Percentiles rank a stretch among this genome's conserved stretches.
Conservation (phyloP, 2,329 filamentous ascomycete species). For the Exophiala bonariae region DNA sequence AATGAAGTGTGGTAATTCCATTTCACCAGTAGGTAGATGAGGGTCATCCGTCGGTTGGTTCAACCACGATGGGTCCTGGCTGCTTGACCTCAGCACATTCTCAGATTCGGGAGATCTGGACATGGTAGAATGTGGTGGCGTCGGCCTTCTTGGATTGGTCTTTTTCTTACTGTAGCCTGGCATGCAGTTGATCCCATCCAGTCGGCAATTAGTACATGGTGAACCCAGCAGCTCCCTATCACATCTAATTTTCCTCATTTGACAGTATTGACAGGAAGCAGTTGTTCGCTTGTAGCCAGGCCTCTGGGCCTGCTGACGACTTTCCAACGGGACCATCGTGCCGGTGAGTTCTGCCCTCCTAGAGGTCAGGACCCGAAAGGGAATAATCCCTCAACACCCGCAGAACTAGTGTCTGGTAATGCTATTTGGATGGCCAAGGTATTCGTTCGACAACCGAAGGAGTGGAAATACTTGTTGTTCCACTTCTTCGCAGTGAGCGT, state of each 20-base stretch:
- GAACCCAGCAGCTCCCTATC: conserved; percentile 8
- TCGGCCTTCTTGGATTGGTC: conserved; percentile 44
- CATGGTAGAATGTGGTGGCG: conserved; percentile 37
- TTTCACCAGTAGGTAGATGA: too few species aligned
- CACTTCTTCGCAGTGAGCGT: too few species aligned
- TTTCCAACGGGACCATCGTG: conserved; percentile 1
- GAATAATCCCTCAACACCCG: too few species aligned
- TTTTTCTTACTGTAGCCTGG: conserved; percentile 69
- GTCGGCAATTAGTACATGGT: conserved; percentile 80
- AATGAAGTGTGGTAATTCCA: conserved; percentile 6
- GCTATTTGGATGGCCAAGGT: background rate
- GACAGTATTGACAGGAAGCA: conserved; percentile 10
- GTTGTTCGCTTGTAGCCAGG: conserved; percentile 9
- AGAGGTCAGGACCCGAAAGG: too few species aligned
- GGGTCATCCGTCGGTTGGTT: too few species aligned
- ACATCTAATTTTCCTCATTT: conserved; percentile 11
- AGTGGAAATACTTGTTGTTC: too few species aligned
- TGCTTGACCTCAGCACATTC: too few species aligned
- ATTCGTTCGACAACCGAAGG: background rate
- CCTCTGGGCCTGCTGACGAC: background rate
- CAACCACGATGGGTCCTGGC: too few species aligned
- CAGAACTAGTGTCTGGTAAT: too few species aligned
- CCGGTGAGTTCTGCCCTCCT: too few species aligned
- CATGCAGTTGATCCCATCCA: conserved; percentile 52
- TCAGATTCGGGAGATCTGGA: background rate